Base-by-base conservation (phyloP, 805 yeast genomes). In the Starmerella floris region DNA sequence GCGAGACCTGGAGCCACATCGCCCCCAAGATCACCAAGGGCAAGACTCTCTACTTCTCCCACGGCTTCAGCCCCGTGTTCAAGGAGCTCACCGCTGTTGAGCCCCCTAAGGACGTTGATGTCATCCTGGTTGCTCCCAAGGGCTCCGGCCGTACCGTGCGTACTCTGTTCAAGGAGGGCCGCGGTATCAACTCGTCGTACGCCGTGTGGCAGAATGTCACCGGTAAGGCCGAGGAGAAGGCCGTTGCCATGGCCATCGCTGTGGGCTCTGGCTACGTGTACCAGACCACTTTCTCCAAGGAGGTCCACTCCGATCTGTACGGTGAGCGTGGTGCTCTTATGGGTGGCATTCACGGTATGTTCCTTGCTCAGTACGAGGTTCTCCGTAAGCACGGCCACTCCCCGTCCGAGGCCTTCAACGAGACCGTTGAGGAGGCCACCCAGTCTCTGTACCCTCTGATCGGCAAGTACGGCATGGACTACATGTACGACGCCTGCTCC, bases 311-410 rank as follows among this genome's bases (percentile, higher is more conserved):
- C 54, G 98, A 91, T 69, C 75, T 91, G 64, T 91, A 91, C 75
- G 98, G 98, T 73, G 98, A 91, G 78, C 84, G 98, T 77, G 98
- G 98, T 66, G 91, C 97, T 74, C 76, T 91, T 59, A 91, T 88
- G 98, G 98, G 97, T 68, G 97, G 97, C 78, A 88, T 91, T 75
- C 98, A 91, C 76, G 98, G 98, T 78, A 91, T 91, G 97, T 91
- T 91, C 91, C 78, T 91, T 63, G 98, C 98, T 59, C 98, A 91
- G 76, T 91, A 91, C 77, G 98, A 91, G 73, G 98, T 91, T 51
- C 79, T 91, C 68, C 87, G 98, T 75, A 97, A 88, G 76, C 85
- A 93, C 66, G 98, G 98, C 56, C 98, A 91, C 79, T 76, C 96
- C 55, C 98, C 98, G 73, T 84, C 96, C 49, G 98, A 91, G 76